Conservation (phyloP, 73 alveolate genomes). For the Paramecium biaurelia region DNA sequence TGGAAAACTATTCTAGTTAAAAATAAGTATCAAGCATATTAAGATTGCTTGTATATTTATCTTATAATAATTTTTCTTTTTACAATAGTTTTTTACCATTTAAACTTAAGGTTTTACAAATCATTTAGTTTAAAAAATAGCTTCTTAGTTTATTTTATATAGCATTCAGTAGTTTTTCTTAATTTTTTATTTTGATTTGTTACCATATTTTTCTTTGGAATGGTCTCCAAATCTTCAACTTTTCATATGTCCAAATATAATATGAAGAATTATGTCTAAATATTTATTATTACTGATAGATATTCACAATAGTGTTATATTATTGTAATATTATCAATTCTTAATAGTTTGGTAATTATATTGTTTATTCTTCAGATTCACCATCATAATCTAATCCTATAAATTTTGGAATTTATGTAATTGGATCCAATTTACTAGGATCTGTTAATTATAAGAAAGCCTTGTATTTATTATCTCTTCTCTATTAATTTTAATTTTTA, state of each 20-base stretch:
- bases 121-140: background rate
- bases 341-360: background rate
- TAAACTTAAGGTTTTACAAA: background rate
- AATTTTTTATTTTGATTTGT: background rate
- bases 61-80: background rate
- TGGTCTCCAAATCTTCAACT: background rate
- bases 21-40: background rate
- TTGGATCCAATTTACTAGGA: conserved; percentile 1
- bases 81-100: background rate
- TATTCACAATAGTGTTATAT: background rate
- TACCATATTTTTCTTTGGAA: background rate
- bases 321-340: background rate
- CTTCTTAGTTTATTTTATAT: background rate
- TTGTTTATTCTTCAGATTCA: background rate
- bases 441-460: background rate
- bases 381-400: background rate
- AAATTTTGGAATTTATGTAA: background rate
- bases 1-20: background rate
- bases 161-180: background rate
- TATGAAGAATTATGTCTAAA: background rate
- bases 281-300: background rate
- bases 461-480: background rate
- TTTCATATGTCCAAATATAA: background rate
- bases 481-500: background rate
- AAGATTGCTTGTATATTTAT: too few species aligned